Base-by-base conservation (phyloP, 2,329 filamentous ascomycete species). In the Zasmidium angulare region DNA sequence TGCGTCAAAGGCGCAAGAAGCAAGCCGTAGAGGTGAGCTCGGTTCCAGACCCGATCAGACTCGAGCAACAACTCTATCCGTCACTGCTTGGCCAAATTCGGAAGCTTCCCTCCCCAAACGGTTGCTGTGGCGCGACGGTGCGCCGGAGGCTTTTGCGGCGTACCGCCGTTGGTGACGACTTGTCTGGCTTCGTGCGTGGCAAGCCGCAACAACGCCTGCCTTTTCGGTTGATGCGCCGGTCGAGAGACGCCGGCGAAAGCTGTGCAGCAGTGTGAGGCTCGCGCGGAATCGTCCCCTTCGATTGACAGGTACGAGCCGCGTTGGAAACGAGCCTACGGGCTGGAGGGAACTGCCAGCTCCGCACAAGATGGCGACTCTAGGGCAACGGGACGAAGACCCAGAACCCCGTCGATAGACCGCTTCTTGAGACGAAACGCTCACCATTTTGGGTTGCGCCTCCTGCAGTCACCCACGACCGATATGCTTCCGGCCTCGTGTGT, bases 1-100 rank as follows among this genome's bases (percentile, higher is more conserved):
- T 58, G 55, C 55, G 50, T 58, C 50, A 48, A 46, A 51, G 55
- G 48, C 47, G 46, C 20, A 47, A n/a, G 46, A 50, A 46, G 29
- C 49, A 19, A 26, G 23, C 36, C 49, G n/a, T 53, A 20, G 29
- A 29, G 52, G 52, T 29, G 50, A 40, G 29, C 21, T 21, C 29
- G 31, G 43, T 22, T 43, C 31, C n/a, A 53, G 29, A 40, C 36
- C 36, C 36, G 36, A 43, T 43, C 36, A 14, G n/a, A 43, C 36
- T 14, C 11, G 19, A 40, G 29, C 20, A 23, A 46, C 46, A 29
- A 52, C 48, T 43, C 36, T 43, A 43, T 43, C n/a, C n/a, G 36
- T 14, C 36, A 43, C 6, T 43, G 11, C 12, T 19, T 43, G 26
- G 36, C 36, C n/a, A 7, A 43, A 43, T 43, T 17, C 36, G 36